A percentile compares a stretch with the other conserved stretches of the same genome.
These are phyloP conservation scores for Cercospora zeae-maydis DNA, from an alignment of 2,329 filamentous ascomycete species.

Conservation along the genomic window DNA sequence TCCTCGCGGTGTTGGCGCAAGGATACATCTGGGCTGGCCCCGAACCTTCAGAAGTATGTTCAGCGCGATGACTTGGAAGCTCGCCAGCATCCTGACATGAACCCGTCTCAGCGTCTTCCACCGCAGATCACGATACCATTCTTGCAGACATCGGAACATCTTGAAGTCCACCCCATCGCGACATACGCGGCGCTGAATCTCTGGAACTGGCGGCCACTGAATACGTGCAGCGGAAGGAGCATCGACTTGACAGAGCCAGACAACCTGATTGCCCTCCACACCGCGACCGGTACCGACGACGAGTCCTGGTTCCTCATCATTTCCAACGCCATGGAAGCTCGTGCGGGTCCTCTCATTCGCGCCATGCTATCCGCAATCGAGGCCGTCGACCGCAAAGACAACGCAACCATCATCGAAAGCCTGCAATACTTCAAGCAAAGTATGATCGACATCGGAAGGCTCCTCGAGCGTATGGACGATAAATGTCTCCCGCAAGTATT, in stretches of 20 bases:
- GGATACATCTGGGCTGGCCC: constrained; percentile 85
- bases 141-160: constrained; percentile 63
- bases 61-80: too few species aligned
- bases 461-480: constrained; percentile 52
- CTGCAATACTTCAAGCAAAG: constrained; percentile 42
- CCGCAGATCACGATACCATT: constrained; percentile 78
- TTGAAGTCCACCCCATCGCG: constrained; percentile 85
- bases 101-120: constrained; percentile 57
- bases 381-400: constrained; percentile 42
- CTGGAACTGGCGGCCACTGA: constrained; percentile 94
- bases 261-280: constrained; percentile 79
- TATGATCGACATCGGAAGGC: constrained; percentile 41
- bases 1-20: constrained; percentile 76
- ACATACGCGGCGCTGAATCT: constrained; percentile 88
- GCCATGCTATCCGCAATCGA: constrained; percentile 48
- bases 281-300: constrained; percentile 87
- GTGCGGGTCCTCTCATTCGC: constrained; percentile 46
- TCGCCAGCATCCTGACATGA: background rate
- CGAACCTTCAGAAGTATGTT: constrained; percentile 54
- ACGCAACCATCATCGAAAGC: constrained; percentile 38
- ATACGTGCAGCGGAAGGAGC: constrained; percentile 54
- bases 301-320: constrained; percentile 77
- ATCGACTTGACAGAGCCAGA: constrained; percentile 71
- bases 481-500: constrained; percentile 48
- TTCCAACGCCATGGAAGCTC: constrained; percentile 52